These are phyloP conservation scores for Physcomitrellopsis africana DNA, from an alignment of 225 moss, liverwort and hornwort genomes.

Conservation along the genomic window DNA sequence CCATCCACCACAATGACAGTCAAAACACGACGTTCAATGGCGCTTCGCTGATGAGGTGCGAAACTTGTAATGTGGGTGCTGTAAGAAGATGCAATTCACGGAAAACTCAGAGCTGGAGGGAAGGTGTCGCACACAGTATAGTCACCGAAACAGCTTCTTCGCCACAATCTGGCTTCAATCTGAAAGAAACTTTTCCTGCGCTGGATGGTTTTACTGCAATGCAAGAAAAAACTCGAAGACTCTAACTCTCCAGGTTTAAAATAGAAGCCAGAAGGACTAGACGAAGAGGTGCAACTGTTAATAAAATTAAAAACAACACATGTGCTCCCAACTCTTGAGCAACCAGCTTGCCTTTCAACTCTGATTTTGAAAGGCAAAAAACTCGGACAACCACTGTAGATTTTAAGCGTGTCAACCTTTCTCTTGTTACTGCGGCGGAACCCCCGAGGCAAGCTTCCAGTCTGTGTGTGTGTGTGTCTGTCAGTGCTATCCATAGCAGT, in stretches of 20 bases:
- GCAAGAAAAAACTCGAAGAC: not conserved
- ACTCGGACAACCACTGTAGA: no score
- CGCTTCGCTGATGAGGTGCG: not conserved
- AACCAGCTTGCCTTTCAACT: constrained; percentile 18
- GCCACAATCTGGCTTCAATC: not conserved
- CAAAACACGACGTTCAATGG: constrained; percentile 16
- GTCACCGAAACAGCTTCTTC: not conserved
- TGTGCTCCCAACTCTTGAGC: constrained; percentile 10
- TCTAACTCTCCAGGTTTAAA: constrained; percentile 6
- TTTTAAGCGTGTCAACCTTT: no score
- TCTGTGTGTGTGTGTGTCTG: no score
- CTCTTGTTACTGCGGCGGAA: no score
- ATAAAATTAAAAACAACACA: constrained; percentile 8
- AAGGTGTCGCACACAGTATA: not conserved
- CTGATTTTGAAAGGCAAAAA: not conserved
- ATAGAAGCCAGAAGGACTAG: constrained; percentile 27
- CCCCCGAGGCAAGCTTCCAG: no score
- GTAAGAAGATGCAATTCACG: not conserved
- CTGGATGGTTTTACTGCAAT: not conserved
- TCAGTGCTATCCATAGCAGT: no score
- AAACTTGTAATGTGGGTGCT: not conserved
- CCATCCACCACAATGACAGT: not conserved
- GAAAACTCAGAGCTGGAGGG: not conserved
- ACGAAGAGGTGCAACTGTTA: constrained; percentile 55
- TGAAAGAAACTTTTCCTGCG: constrained; percentile 6